Evolutionary conservation across 495 filamentous ascomycete genomes (phyloP), one percentile per base, ranked within the genome.

Genomic region (Choiromyces venosus): DNA sequence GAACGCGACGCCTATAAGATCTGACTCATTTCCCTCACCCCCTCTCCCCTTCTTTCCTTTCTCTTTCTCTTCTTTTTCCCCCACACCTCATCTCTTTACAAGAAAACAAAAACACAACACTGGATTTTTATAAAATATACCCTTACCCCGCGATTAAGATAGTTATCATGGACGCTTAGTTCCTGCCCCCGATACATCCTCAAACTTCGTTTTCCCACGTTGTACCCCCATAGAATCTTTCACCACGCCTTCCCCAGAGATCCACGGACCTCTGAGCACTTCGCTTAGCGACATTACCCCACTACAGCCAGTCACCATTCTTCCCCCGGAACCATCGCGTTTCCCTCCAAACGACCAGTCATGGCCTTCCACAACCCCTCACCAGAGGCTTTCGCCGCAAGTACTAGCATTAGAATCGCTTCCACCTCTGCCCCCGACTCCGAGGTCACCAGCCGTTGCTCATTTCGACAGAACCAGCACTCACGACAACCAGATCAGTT

Each of bases 241-340:
- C 77, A 81, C 72, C 79, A 81, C 79, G 79, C 75, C 77, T 81
- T 81, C 72, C 66, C 76, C 79, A 81, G 79, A 73, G 74, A 79
- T 81, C 79, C 73, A 73, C 73, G 79, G 79, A 81, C 76, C 71
- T 81, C 79, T 81, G 79, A 78, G 70, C 73, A 66, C 73, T 56
- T 81, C 79, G 79, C 79, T 74, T 76, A 72, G 76, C 72, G 73
- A 81, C 72, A 38, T 70, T 65, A 61, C 70, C 76, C 76, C 71
- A 67, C 70, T 56, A 68, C 77, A 75, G 69, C 74, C 71, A 78
- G 79, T 70, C 76, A 81, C 79, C 70, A 81, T 81, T 81, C 76
- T 77, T 81, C 79, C 79, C 71, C 76, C 79, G 76, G 79, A 79
- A 78, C 79, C 73, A 80, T 66, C 76, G 33, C 64, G 66, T 74